Evolutionary conservation across 352 stramenopile genomes (phyloP), one percentile per base, ranked within the genome.

Genomic region (Peronospora belbahrii): DNA sequence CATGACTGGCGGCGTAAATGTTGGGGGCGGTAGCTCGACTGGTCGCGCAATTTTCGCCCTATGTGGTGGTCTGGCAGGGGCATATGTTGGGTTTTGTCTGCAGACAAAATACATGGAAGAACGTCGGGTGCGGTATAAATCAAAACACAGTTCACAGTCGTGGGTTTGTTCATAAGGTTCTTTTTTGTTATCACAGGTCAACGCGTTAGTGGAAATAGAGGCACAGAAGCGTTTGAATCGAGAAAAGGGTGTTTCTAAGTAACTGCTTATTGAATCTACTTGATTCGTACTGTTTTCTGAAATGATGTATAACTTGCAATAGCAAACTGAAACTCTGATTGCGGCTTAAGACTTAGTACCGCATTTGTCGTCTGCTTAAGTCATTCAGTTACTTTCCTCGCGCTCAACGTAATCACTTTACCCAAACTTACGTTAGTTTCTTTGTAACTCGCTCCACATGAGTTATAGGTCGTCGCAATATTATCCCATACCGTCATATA

Each of bases 81-180:
- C 79, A 19, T 90, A 90, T 56, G 76, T 73, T 25, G 79, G 79
- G 24, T 90, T 90, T 24, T 90, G 88, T 39, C 54, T 90, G 51
- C 79, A 90, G 63, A 84, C 63, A 57, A 90, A 88, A 52, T 87
- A 80, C 49, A 76, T 90, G 32, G 79, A 90, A 61, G 76, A 90
- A 54, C 70, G 73, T 49, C 69, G 72, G 28, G 79, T 88, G 62
- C 19, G 56, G 37, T 18, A 35, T 40, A 5, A 8, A 9, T 20
- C 7, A 19, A n/a, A 17, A 36, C 14, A 48, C 14, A 4, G 18
- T 20, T 7, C 17, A 3, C n/a, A 38, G 7, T 23, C 33, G 17
- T 24, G 3, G 14, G 6, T 36, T 56, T 27, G 56, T 30, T 30
- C 9, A n/a, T n/a, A n/a, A n/a, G n/a, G n/a, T n/a, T n/a, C n/a